A percentile compares a stretch with the other conserved stretches of the same genome.
These are phyloP conservation scores for Fraxinus cuspidata DNA, from an alignment of 257 asterid species.

Conservation along the genomic window DNA sequence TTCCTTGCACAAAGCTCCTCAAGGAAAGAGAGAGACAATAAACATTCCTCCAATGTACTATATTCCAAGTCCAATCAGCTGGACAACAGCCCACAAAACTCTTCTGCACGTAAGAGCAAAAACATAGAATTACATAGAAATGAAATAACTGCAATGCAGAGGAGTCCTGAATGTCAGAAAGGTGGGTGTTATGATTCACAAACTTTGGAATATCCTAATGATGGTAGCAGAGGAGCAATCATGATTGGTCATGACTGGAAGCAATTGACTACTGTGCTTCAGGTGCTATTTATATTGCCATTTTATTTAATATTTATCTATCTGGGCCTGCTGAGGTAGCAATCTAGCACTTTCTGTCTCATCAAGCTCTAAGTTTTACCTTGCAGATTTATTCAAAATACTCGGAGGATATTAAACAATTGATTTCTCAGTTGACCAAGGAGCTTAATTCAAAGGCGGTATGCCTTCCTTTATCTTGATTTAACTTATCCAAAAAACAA, in stretches of 20 bases:
- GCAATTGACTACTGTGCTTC: constrained; percentile 59
- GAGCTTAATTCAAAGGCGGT: constrained; percentile 48
- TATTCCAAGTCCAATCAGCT: constrained; percentile 43
- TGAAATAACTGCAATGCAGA: constrained; percentile 37
- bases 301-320: constrained; percentile 17
- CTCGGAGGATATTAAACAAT: constrained; percentile 50
- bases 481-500: constrained; percentile 10
- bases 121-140: constrained; percentile 36
- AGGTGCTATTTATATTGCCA: constrained; percentile 23
- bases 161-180: constrained; percentile 65
- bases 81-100: constrained; percentile 32
- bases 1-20: constrained; percentile 42
- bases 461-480: constrained; percentile 27
- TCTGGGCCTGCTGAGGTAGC: constrained; percentile 12
- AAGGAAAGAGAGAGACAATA: constrained; percentile 34
- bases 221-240: constrained; percentile 33
- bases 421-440: constrained; percentile 43
- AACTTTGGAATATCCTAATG: constrained; percentile 32
- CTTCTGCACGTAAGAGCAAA: constrained; percentile 57
- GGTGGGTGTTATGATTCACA: constrained; percentile 37
- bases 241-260: constrained; percentile 39
- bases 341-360: constrained; percentile 22
- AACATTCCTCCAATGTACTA: constrained; percentile 27
- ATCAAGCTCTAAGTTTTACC: constrained; percentile 32
- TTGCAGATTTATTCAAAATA: constrained; percentile 67